phyloP scores from a whole-genome alignment of 257 asterid genomes.

The Solanum sitiens region DNA sequence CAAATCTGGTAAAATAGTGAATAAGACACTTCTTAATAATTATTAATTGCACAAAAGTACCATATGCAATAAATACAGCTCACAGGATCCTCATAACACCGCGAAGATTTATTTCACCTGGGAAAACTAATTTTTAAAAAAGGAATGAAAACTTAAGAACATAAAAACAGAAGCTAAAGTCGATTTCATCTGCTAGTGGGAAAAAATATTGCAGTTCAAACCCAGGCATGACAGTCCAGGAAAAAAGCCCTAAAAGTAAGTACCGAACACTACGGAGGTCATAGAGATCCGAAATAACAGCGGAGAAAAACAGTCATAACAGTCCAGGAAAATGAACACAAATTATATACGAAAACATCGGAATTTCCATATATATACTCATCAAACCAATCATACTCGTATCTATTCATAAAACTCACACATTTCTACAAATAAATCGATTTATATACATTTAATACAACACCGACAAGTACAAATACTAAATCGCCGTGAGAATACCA shows the following conservation, averaged over 20 bases:
- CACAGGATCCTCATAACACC: neutral
- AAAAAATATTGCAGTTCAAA: slow-evolving; percentile 3
- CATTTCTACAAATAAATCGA: neutral
- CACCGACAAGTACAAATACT: neutral
- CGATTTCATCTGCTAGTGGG: slow-evolving; percentile 3
- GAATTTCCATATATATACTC: slow-evolving; percentile 4
- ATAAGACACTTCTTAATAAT: neutral
- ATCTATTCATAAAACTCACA: neutral
- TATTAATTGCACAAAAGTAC: neutral
- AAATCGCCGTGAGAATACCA: neutral
- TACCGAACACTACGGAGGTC: slow-evolving; percentile 25
- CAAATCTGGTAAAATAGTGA: neutral
- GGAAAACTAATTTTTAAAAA: neutral
- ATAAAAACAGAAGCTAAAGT: neutral
- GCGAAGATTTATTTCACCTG: neutral
- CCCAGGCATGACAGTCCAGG: slow-evolving; percentile 1
- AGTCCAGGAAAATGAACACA: slow-evolving; percentile 9
- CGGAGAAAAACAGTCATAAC: slow-evolving; percentile 23
- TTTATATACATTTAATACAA: neutral
- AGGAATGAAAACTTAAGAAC: neutral
- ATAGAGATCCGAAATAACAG: slow-evolving; percentile 53
- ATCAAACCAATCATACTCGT: neutral
- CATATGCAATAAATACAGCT: neutral
- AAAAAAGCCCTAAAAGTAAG: slow-evolving; percentile 30
- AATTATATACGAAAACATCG: slow-evolving; percentile 12